Evolutionary conservation across 2,329 filamentous ascomycete genomes (phyloP).

Genomic region (Rhynchosporium secalis): DNA sequence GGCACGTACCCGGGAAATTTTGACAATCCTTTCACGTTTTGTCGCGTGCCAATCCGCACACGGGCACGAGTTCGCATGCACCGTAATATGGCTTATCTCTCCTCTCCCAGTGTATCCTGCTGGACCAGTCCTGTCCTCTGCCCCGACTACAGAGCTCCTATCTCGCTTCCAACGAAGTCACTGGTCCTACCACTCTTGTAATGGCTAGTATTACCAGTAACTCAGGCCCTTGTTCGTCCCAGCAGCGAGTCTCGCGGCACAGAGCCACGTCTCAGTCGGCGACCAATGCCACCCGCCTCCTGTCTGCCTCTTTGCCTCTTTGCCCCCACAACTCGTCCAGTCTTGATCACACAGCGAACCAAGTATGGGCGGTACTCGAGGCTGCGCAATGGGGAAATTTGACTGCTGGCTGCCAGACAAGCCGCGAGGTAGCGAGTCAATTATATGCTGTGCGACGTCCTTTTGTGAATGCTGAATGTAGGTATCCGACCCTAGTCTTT

Average conservation of each 20-base stretch:
- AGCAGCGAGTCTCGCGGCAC: slow-evolving; percentile 22
- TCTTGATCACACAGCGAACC: slow-evolving; percentile 26
- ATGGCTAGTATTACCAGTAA: slow-evolving; percentile 17
- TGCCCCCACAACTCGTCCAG: slow-evolving; percentile 18
- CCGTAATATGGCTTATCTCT: slow-evolving; percentile 16
- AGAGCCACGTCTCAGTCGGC: slow-evolving; percentile 28
- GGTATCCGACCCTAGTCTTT: slow-evolving; percentile 33
- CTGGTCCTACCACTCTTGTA: slow-evolving; percentile 14
- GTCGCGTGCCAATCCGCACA: slow-evolving; percentile 38
- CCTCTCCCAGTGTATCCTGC: slow-evolving; percentile 1
- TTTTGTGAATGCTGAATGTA: slow-evolving; percentile 27
- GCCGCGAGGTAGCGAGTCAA: slow-evolving; percentile 15
- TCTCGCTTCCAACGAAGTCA: slow-evolving; percentile 13
- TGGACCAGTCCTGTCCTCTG: slow-evolving; percentile 10
- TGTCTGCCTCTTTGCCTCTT: slow-evolving; percentile 6
- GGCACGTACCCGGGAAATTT: slow-evolving; percentile 34
- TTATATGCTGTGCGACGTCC: slow-evolving; percentile 33
- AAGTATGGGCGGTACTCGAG: slow-evolving; percentile 12
- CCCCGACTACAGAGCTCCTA: slow-evolving; percentile 5
- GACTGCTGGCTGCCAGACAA: slow-evolving; percentile 7
- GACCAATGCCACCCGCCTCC: slow-evolving; percentile 29
- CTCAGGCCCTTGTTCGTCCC: slow-evolving; percentile 18
- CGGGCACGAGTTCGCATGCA: slow-evolving; percentile 39
- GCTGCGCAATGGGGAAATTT: slow-evolving; percentile 23
- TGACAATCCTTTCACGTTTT: slow-evolving; percentile 37